Base-by-base conservation (phyloP, 495 filamentous ascomycete species). In the Aspergillus sclerotiicarbonarius region DNA sequence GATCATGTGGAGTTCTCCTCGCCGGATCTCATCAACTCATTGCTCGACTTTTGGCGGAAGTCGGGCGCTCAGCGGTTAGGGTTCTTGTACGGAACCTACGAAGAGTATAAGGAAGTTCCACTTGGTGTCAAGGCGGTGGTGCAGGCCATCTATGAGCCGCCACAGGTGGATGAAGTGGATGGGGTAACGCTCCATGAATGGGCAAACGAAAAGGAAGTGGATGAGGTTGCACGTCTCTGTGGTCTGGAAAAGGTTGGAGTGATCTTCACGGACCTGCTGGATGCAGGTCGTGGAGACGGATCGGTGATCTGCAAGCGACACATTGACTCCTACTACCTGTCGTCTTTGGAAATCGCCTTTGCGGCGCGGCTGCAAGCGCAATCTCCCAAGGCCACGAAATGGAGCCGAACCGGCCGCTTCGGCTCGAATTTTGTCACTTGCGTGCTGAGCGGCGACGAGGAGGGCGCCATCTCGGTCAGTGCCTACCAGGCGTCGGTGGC, bases 371-470 rank as follows among this genome's bases (percentile, higher is more conserved):
- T 93, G 53, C 94, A 99, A 67, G 88, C 90, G 13, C 84, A 88
- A 65, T 79, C 96, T 64, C 95, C 92, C 0, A 94, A 96, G 63
- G 81, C 90, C 6, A 92, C 90, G 4, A 98, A 96, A 74, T 99
- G 94, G 94, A 96, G 94, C 69, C 90, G 96, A 60, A 93, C 90
- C 13, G 94, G 94, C 31, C 81, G 84, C 41, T 99, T 98, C 68
- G 94, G 94, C 20, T 97, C 92, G 18, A 92, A 95, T 65, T 98
- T 98, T 67, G 93, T 99, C 41, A 98, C 94, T 3, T 98, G 95
- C 67, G 86, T 98, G 20, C 80, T 99, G 35, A 91, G 90, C 19
- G 95, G 94, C 19, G 91, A 99, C 60, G 91, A 96, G 58, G 76
- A 91, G 44, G 92, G 92, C 51, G 84, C 89, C 37, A 98, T 99